Conservation (phyloP, 352 stramenopile species). For the Ophiocytium majus region DNA sequence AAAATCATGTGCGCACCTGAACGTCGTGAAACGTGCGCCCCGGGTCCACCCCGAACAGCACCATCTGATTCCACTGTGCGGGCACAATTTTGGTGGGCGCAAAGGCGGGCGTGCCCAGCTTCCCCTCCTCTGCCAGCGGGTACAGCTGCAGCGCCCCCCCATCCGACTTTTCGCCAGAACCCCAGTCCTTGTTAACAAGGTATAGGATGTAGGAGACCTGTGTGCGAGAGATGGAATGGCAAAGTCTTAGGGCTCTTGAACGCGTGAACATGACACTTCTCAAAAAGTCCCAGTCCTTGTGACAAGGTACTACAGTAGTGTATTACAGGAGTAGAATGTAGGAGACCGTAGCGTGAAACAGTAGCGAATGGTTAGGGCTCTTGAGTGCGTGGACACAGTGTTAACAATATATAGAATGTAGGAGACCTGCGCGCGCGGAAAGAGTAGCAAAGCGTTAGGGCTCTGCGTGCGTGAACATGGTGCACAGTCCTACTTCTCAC, state of each 20-base stretch:
- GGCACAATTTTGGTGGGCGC: conserved; percentile 59
- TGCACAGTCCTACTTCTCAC: background rate
- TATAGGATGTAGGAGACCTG: conserved; percentile 85
- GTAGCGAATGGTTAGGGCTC: too few relatives aligned
- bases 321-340: too few relatives aligned
- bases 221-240: too few relatives aligned
- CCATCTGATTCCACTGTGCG: conserved; percentile 80
- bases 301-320: too few relatives aligned
- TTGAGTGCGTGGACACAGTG: too few relatives aligned
- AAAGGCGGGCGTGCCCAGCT: conserved; percentile 47
- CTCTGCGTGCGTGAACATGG: too few relatives aligned
- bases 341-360: too few relatives aligned
- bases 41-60: conserved; percentile 78
- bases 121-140: conserved; percentile 58
- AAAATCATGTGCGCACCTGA: conserved; percentile 62
- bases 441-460: background rate
- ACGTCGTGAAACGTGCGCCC: conserved; percentile 83
- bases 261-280: too few relatives aligned
- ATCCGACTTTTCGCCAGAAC: conserved; percentile 62
- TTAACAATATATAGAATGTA: conserved; percentile 88
- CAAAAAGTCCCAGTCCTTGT: too few relatives aligned
- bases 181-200: conserved; percentile 77
- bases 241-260: too few relatives aligned
- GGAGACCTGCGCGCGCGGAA: conserved; percentile 60
- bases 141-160: conserved; percentile 82